phyloP scores from a whole-genome alignment of 257 asterid genomes.

The Ligustrum vulgare region DNA sequence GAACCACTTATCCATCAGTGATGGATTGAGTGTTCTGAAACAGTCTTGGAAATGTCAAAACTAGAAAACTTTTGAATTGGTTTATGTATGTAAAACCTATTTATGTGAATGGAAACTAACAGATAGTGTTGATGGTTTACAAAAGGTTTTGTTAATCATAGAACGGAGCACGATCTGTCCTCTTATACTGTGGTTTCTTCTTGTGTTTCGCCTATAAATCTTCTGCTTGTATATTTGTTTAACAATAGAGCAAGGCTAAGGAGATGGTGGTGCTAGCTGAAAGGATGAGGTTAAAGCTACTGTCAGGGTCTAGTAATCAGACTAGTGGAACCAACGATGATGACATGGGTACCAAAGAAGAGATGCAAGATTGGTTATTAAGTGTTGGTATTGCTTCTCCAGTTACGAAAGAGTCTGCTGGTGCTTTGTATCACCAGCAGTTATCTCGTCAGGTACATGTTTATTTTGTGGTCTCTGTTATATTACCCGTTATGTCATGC shows the following conservation, averaged over 20 bases:
- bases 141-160: not conserved
- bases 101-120: constrained; percentile 12
- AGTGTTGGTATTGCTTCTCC: constrained; percentile 97
- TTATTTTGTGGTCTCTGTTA: constrained; percentile 14
- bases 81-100: constrained; percentile 7
- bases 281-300: constrained; percentile 92
- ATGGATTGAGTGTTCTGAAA: not conserved
- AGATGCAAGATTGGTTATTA: constrained; percentile 94
- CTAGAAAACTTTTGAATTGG: not conserved
- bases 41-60: constrained; percentile 1
- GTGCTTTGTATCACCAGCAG: constrained; percentile 98
- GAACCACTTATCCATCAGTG: not conserved
- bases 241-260: constrained; percentile 75
- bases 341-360: constrained; percentile 93
- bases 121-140: constrained; percentile 11
- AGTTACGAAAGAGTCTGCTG: constrained; percentile 96
- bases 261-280: constrained; percentile 98
- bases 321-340: constrained; percentile 62
- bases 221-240: constrained; percentile 15
- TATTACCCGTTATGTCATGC: not conserved
- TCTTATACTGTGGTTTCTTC: not conserved
- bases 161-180: not conserved
- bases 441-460: constrained; percentile 83
- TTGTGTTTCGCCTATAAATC: not conserved
- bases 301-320: constrained; percentile 72